Evolutionary conservation across 257 asterid genomes (phyloP).

Genomic region (Ophiorrhiza pumila): DNA sequence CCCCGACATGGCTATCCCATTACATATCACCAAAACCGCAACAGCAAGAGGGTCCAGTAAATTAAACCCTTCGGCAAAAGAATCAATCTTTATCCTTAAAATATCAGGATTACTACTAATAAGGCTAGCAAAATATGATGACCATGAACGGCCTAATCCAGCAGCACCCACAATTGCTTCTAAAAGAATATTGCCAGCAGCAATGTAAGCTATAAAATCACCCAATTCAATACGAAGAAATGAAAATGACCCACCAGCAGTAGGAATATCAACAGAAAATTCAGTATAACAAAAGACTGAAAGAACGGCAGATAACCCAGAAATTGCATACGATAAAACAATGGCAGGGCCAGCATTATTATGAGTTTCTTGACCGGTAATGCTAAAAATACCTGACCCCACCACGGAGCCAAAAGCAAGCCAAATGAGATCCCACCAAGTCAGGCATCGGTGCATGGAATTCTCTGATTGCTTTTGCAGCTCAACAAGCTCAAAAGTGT

Average conservation of each 20-base stretch:
- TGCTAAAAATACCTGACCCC: conserved; percentile 87
- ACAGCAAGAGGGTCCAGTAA: conserved; percentile 81
- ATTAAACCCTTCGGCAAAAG: conserved; percentile 75
- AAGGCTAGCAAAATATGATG: conserved; percentile 70
- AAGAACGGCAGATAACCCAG: conserved; percentile 82
- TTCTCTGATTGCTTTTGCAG: conserved; percentile 66
- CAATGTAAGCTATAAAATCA: conserved; percentile 83
- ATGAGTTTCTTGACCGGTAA: conserved; percentile 80
- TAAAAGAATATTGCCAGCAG: conserved; percentile 78
- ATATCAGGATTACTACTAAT: conserved; percentile 55
- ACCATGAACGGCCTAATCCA: conserved; percentile 93
- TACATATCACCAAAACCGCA: conserved; percentile 45
- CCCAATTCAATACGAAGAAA: conserved; percentile 86
- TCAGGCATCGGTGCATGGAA: conserved; percentile 67
- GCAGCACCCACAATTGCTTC: conserved; percentile 95
- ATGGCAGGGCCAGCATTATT: conserved; percentile 80
- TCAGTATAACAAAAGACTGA: conserved; percentile 91
- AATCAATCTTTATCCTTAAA: conserved; percentile 50
- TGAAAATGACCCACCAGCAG: conserved; percentile 94
- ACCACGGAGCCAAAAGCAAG: conserved; percentile 90
- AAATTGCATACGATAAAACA: conserved; percentile 68
- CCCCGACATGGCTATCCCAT: conserved; percentile 77
- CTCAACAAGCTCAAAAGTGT: conserved; percentile 49
- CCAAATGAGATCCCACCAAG: conserved; percentile 98
- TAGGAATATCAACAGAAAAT: conserved; percentile 83